These are phyloP conservation scores for Hemerocallis citrina DNA, from an alignment of 106 monocot species.

Conservation along the genomic window DNA sequence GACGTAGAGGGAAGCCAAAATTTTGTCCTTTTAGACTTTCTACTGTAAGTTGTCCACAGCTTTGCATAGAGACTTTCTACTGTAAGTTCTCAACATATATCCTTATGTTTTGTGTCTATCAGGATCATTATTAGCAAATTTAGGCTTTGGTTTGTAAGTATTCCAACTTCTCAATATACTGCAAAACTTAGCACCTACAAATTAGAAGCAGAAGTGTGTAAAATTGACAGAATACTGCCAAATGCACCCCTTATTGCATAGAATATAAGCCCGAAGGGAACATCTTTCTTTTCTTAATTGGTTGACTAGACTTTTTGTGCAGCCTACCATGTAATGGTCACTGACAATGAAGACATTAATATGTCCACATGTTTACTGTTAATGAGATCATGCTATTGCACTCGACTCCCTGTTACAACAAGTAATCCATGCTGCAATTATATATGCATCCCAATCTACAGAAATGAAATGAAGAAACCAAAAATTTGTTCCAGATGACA, in stretches of 20 bases:
- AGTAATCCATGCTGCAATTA: neutral
- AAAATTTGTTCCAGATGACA: too few species aligned
- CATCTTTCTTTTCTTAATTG: neutral
- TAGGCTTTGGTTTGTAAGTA: too few species aligned
- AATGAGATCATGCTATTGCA: neutral
- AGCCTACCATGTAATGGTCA: neutral
- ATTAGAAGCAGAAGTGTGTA: too few species aligned
- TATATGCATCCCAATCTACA: too few species aligned
- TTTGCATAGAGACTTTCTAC: neutral
- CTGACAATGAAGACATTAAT: neutral
- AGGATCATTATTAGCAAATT: too few species aligned
- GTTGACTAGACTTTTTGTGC: too few species aligned
- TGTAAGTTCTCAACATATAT: too few species aligned
- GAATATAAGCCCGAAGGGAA: neutral
- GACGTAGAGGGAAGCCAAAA: constrained; percentile 73
- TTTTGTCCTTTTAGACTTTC: constrained; percentile 79
- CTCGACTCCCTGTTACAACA: neutral
- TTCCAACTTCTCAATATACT: too few species aligned
- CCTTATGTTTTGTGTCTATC: neutral
- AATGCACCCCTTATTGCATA: too few species aligned
- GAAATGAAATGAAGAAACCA: too few species aligned
- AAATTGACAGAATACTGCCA: too few species aligned
- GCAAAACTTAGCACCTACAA: too few species aligned
- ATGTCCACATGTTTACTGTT: neutral
- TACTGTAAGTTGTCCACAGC: constrained; percentile 32